These are phyloP conservation scores for Monascus ruber DNA, from an alignment of 2,329 filamentous ascomycete genomes.

Conservation along the genomic window DNA sequence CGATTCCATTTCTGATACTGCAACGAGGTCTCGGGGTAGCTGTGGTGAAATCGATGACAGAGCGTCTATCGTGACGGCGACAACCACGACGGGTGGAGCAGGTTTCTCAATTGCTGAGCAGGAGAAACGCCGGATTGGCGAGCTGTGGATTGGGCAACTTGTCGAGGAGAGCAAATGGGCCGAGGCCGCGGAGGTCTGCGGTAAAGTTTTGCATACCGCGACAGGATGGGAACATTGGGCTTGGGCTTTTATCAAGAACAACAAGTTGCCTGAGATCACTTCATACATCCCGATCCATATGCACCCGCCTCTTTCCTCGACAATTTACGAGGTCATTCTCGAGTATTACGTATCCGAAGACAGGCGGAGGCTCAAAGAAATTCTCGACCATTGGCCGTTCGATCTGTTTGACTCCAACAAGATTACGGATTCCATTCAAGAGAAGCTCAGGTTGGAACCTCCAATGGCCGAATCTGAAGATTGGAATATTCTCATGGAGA, in stretches of 20 bases:
- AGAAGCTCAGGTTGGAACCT: constrained; percentile 66
- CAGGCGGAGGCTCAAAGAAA: constrained; percentile 60
- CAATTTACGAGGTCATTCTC: constrained; percentile 80
- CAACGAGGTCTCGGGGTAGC: constrained; percentile 30
- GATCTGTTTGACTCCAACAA: constrained; percentile 72
- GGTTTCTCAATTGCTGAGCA: constrained; percentile 60
- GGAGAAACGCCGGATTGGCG: constrained; percentile 83
- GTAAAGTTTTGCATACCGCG: constrained; percentile 68
- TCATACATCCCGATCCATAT: constrained; percentile 71
- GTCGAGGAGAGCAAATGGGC: constrained; percentile 64
- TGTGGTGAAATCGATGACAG: constrained; percentile 62
- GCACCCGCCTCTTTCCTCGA: constrained; percentile 64
- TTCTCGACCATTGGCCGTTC: constrained; percentile 73
- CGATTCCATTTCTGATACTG: constrained; percentile 21
- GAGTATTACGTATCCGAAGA: constrained; percentile 78
- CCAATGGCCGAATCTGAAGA: constrained; percentile 69
- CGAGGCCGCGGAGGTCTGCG: constrained; percentile 67
- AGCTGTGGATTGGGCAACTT: constrained; percentile 84
- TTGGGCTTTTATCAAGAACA: constrained; percentile 75
- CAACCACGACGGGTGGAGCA: constrained; percentile 45
- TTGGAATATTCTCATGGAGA: constrained; percentile 82
- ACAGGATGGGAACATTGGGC: constrained; percentile 92
- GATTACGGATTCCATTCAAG: constrained; percentile 67
- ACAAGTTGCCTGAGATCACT: constrained; percentile 82
- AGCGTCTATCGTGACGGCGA: constrained; percentile 35